Base-by-base conservation (phyloP, 345 rosid species). In the Salix caprea region DNA sequence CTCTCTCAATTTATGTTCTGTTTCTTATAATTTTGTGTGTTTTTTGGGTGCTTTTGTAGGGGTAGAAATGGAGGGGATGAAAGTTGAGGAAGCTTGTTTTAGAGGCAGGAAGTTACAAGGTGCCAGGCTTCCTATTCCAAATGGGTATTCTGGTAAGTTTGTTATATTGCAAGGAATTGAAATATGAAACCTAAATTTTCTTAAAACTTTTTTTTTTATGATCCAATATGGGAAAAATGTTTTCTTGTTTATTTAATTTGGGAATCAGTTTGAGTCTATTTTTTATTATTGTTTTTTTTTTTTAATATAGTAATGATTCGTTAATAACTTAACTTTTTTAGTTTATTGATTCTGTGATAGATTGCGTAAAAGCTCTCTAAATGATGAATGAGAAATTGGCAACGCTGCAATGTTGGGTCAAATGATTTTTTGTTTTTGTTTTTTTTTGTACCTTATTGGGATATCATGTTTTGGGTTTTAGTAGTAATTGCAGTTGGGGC, bases 41-140 rank as follows among this genome's bases (percentile, higher is more conserved):
- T 61, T 46, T 61, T 46, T 26, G n/a, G 12, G 58, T 70, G 23
- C 68, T 60, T 76, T 28, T 74, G 40, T 65, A 91, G 98, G 86
- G 69, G 67, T 84, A 0, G 92, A 90, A 74, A 79, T 82, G 68
- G 97, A 93, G 74, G 97, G 91, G 64, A 78, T 91, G 52, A 77
- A 40, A 61, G 83, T 83, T 3, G 88, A 93, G 82, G 94, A 95
- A 88, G 91, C 96, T 8, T 81, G 88, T 87, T 95, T 93, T 83
- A 86, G 99, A 83, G 97, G 99, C 71, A 90, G 97, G 84, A 90
- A 86, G 80, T 73, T 95, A 85, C 89, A 82, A 4, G 99, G 99
- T 67, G 82, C 90, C 36, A 89, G 89, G 26, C 21, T 93, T 79
- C 80, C 90, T 36, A 81, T 93, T 67, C 97, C 96, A 36, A 69